These are phyloP conservation scores for Dothiorella sarmentorum DNA, from an alignment of 2,329 filamentous ascomycete species.

Conservation along the genomic window DNA sequence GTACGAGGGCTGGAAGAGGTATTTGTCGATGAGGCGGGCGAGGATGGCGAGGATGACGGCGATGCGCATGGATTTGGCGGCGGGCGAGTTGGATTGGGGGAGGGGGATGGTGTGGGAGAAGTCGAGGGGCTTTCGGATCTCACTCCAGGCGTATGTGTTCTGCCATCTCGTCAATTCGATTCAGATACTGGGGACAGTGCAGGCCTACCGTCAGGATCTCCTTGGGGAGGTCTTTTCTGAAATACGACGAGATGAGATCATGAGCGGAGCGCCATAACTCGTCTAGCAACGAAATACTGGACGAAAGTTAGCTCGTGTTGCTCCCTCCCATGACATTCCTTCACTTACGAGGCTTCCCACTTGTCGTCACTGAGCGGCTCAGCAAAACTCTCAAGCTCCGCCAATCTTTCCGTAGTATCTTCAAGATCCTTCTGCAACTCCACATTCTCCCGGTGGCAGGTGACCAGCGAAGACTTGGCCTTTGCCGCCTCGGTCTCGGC, in stretches of 20 bases:
- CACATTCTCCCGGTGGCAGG: background rate
- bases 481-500: background rate
- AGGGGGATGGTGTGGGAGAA: constrained; percentile 27
- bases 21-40: constrained; percentile 26
- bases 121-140: constrained; percentile 17
- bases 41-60: constrained; percentile 31
- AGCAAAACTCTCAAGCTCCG: background rate
- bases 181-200: too few species aligned
- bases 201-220: background rate
- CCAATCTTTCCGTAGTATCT: constrained; percentile 6
- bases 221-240: constrained; percentile 6
- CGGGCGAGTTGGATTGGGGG: constrained; percentile 28
- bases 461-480: background rate
- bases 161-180: background rate
- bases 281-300: background rate
- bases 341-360: constrained; percentile 2
- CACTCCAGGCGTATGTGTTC: background rate
- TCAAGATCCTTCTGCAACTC: constrained; percentile 5
- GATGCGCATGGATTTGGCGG: constrained; percentile 35
- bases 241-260: constrained; percentile 6
- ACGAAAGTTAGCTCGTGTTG: too few species aligned
- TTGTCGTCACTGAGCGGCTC: constrained; percentile 2
- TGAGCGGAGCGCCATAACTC: constrained; percentile 1
- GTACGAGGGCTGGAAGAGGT: constrained; percentile 36
- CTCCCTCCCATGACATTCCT: too few species aligned